phyloP scores from a whole-genome alignment of 768 basidiomycete species.

The Melanogaster broomeanus region DNA sequence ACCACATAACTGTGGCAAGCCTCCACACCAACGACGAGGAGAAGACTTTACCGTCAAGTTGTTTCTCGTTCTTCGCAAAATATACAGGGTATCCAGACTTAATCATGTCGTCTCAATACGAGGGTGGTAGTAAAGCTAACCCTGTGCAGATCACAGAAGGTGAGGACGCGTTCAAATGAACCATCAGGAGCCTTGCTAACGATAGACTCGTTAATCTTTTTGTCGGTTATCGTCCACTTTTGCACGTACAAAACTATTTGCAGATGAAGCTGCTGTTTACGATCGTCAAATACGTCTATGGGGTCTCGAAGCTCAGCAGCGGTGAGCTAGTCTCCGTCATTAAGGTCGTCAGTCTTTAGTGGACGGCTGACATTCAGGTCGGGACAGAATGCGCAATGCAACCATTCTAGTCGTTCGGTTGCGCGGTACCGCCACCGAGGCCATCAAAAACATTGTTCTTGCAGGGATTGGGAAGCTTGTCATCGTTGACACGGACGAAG shows the following conservation, averaged over 20 bases:
- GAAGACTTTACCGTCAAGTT: too few species aligned
- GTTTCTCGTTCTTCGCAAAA: not conserved
- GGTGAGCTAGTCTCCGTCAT: slow-evolving; percentile 45
- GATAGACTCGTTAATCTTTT: slow-evolving; percentile 2
- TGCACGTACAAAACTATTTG: not conserved
- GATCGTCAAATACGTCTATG: slow-evolving; percentile 97
- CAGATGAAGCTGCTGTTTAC: slow-evolving; percentile 81
- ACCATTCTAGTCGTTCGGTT: slow-evolving; percentile 83
- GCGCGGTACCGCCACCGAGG: slow-evolving; percentile 85
- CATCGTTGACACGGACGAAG: slow-evolving; percentile 75
- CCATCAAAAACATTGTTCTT: slow-evolving; percentile 96
- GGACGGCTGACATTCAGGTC: slow-evolving; percentile 7
- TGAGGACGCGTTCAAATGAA: slow-evolving; percentile 32
- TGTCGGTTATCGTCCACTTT: not conserved
- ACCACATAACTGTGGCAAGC: too few species aligned
- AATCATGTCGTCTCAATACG: slow-evolving; percentile 20
- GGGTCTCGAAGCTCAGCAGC: slow-evolving; percentile 97
- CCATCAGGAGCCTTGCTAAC: not conserved
- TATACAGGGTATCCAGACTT: not conserved
- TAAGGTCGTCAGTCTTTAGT: not conserved
- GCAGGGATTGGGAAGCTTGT: slow-evolving; percentile 92
- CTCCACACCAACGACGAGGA: too few species aligned
- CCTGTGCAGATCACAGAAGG: slow-evolving; percentile 68
- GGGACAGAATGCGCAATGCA: slow-evolving; percentile 85
- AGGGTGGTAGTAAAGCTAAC: slow-evolving; percentile 35